Conservation (phyloP, 441 rosid species). For the Sinapis alba region DNA sequence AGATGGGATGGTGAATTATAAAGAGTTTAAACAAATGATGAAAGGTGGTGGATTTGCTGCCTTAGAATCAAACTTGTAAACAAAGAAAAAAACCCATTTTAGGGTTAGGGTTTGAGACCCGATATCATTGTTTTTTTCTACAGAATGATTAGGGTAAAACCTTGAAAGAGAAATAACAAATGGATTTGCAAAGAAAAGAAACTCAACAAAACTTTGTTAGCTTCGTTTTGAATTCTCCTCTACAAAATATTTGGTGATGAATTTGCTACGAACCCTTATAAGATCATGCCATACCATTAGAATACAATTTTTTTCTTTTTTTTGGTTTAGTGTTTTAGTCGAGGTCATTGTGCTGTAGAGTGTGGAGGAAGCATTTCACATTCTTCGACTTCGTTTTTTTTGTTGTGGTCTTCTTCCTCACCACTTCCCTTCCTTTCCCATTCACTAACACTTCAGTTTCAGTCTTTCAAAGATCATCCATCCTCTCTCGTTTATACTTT, state of each 20-base stretch:
- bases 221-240: conserved; percentile 29
- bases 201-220: background rate
- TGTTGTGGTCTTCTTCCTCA: conserved; percentile 17
- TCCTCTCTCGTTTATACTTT: conserved; percentile 3
- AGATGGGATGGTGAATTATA: conserved; percentile 83
- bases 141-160: conserved; percentile 35
- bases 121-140: conserved; percentile 35
- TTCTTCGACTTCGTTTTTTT: background rate
- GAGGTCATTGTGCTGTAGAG: background rate
- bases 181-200: conserved; percentile 21
- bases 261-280: background rate
- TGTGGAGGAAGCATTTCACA: background rate
- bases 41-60: conserved; percentile 98
- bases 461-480: background rate
- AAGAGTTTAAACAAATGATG: conserved; percentile 95
- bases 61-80: conserved; percentile 47
- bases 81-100: background rate
- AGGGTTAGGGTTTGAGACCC: conserved; percentile 33
- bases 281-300: background rate
- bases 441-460: conserved; percentile 10
- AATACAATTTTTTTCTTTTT: too few relatives aligned
- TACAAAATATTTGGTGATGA: conserved; percentile 17
- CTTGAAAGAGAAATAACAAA: conserved; percentile 14
- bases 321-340: background rate
- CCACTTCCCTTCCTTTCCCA: conserved; percentile 1